Percentiles rank a stretch among this genome's conserved stretches.
phyloP scores from a whole-genome alignment of 2,329 filamentous ascomycete genomes.

The Huntiella omanensis region DNA sequence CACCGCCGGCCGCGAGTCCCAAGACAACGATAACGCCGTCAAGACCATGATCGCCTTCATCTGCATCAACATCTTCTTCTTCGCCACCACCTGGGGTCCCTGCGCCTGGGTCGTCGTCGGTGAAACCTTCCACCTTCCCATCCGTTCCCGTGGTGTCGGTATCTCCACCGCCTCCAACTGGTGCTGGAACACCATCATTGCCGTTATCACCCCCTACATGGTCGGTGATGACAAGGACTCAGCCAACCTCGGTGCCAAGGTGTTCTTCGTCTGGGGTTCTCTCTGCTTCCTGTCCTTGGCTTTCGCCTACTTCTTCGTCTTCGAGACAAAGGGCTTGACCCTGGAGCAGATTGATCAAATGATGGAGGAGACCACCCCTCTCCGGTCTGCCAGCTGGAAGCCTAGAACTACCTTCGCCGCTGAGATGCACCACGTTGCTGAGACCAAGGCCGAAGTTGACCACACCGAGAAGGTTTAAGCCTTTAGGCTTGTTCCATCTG shows the following conservation, averaged over 20 bases:
- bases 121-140: constrained; percentile 78
- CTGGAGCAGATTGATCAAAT: constrained; percentile 72
- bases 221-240: constrained; percentile 31
- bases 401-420: constrained; percentile 50
- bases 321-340: constrained; percentile 57
- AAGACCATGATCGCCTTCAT: constrained; percentile 71
- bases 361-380: constrained; percentile 70
- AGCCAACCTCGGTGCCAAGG: constrained; percentile 47
- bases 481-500: not conserved
- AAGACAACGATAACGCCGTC: constrained; percentile 36
- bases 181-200: constrained; percentile 65
- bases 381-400: constrained; percentile 59
- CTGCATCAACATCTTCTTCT: constrained; percentile 84
- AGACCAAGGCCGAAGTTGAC: constrained; percentile 3
- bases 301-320: constrained; percentile 57
- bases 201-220: constrained; percentile 58
- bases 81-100: constrained; percentile 76
- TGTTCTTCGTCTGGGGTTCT: constrained; percentile 60
- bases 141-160: constrained; percentile 72
- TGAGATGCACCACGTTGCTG: constrained; percentile 15
- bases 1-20: constrained; percentile 34
- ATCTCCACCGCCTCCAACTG: constrained; percentile 80
- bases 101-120: constrained; percentile 68
- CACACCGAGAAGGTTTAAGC: constrained; percentile 2
- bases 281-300: constrained; percentile 41